phyloP scores from a whole-genome alignment of 768 basidiomycete species.

The Russula ochroleuca region DNA sequence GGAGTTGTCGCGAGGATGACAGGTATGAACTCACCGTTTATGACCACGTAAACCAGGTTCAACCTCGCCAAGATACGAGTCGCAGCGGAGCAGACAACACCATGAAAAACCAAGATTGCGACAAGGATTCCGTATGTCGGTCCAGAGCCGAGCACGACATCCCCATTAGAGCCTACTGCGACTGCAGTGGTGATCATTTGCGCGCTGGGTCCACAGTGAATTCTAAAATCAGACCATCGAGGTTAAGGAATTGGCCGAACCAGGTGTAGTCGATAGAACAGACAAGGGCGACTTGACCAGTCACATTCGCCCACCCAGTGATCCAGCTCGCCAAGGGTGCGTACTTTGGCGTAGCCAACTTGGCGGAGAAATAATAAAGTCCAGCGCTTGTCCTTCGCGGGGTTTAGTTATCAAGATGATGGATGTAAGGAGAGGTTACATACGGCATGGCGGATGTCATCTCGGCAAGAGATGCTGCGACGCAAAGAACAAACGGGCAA shows the following conservation, averaged over 20 bases:
- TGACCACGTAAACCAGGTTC: slow-evolving; percentile 63
- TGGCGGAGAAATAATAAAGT: slow-evolving; percentile 74
- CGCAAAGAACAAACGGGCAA: slow-evolving; percentile 58
- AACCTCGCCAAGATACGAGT: slow-evolving; percentile 60
- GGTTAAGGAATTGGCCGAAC: slow-evolving; percentile 31
- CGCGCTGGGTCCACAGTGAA: slow-evolving; percentile 39
- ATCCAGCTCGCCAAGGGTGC: slow-evolving; percentile 63
- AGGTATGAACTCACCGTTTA: slow-evolving; percentile 45
- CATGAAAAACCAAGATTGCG: slow-evolving; percentile 62
- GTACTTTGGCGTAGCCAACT: slow-evolving; percentile 59
- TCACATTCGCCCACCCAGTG: slow-evolving; percentile 71
- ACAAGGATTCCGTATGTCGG: slow-evolving; percentile 65
- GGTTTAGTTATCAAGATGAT: not conserved
- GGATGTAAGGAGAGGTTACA: not conserved
- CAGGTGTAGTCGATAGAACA: slow-evolving; percentile 74
- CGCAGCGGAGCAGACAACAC: slow-evolving; percentile 65
- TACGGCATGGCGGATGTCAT: slow-evolving; percentile 73
- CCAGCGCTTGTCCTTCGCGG: slow-evolving; percentile 66
- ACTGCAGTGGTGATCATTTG: slow-evolving; percentile 76
- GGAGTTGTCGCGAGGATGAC: not conserved
- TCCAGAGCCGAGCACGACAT: slow-evolving; percentile 48
- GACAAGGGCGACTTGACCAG: slow-evolving; percentile 64
- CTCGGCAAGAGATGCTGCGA: slow-evolving; percentile 72
- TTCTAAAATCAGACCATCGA: not conserved
- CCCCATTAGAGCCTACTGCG: slow-evolving; percentile 54